Percentiles rank a stretch among this genome's conserved stretches.
Evolutionary conservation across 441 rosid species (phyloP).

Genomic region (Corymbia calophylla): DNA sequence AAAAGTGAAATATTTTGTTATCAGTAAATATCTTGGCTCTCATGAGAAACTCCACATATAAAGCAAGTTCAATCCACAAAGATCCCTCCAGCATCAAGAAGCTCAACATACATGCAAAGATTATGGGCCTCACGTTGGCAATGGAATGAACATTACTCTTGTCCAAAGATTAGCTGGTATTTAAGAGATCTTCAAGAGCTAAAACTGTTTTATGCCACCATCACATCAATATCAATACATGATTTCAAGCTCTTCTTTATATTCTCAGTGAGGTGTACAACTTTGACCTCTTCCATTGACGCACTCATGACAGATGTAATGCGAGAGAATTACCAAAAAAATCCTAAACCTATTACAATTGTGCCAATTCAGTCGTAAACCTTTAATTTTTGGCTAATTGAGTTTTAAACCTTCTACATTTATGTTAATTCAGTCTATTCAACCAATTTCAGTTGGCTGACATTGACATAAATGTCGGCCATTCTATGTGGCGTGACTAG

Average conservation of each 20-base stretch:
- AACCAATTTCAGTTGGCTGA: neutral
- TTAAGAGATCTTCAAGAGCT: neutral
- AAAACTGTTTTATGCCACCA: neutral
- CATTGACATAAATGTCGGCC: neutral
- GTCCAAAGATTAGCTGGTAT: neutral
- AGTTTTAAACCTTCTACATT: neutral
- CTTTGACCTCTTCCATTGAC: neutral
- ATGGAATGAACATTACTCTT: neutral
- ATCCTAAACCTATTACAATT: neutral
- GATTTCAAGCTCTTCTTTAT: neutral
- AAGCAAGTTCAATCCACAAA: neutral
- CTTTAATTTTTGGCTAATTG: neutral
- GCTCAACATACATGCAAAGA: neutral
- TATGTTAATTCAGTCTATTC: neutral
- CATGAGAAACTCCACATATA: neutral
- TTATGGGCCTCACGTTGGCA: neutral
- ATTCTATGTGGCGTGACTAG: neutral
- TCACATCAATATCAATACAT: neutral
- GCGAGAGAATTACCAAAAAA: neutral
- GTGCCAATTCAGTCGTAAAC: too few relatives aligned
- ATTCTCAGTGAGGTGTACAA: neutral
- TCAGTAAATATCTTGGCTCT: neutral
- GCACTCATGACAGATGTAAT: neutral
- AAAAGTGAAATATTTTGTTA: neutral
- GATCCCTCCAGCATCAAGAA: neutral